Conservation (phyloP, 805 yeast genomes). For the Ogataea ramenticola region DNA sequence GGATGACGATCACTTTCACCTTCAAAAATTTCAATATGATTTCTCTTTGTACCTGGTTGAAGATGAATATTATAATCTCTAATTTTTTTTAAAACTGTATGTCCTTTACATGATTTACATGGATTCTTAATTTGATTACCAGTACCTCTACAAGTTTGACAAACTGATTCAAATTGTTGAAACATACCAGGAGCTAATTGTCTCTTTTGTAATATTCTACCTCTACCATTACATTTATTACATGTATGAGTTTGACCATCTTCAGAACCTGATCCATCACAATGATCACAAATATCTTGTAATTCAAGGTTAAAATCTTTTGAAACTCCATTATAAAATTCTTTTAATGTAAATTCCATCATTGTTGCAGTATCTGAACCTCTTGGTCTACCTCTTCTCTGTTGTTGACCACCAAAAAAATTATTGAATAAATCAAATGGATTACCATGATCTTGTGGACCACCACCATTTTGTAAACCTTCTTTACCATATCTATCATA, state of each 20-base stretch:
- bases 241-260: slow-evolving; percentile 71
- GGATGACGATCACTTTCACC: slow-evolving; percentile 87
- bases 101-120: slow-evolving; percentile 69
- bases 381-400: slow-evolving; percentile 36
- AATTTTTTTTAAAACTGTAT: slow-evolving; percentile 47
- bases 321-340: slow-evolving; percentile 64
- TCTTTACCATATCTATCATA: slow-evolving; percentile 78
- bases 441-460: slow-evolving; percentile 19
- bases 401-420: slow-evolving; percentile 39
- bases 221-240: slow-evolving; percentile 65
- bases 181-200: slow-evolving; percentile 89
- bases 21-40: slow-evolving; percentile 45
- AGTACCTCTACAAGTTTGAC: slow-evolving; percentile 74
- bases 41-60: slow-evolving; percentile 64
- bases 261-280: slow-evolving; percentile 80
- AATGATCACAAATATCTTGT: slow-evolving; percentile 68
- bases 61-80: slow-evolving; percentile 57
- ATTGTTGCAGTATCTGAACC: slow-evolving; percentile 59
- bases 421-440: slow-evolving; percentile 54
- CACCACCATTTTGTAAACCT: slow-evolving; percentile 57
- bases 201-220: slow-evolving; percentile 53
- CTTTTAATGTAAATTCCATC: slow-evolving; percentile 50
- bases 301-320: slow-evolving; percentile 55
- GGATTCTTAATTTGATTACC: slow-evolving; percentile 60
- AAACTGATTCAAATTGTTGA: slow-evolving; percentile 72